Conservation (phyloP, 2,329 filamentous ascomycete species). For the Cladophialophora exuberans region DNA sequence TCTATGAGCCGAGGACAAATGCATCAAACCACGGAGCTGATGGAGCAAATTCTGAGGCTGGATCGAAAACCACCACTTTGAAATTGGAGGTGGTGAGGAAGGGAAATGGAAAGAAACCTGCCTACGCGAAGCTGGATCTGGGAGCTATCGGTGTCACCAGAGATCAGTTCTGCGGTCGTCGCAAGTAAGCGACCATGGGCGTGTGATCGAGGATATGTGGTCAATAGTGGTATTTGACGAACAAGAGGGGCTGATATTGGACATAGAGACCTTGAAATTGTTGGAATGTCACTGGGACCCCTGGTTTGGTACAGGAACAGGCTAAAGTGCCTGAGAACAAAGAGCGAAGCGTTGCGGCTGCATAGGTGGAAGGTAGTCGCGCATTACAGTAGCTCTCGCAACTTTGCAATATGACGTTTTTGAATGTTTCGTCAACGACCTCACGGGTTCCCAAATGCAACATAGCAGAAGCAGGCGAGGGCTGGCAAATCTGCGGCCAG, state of each 20-base stretch:
- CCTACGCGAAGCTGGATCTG: constrained; percentile 23
- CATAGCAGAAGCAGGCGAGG: constrained; percentile 16
- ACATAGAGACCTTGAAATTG: no score
- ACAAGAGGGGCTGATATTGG: no score
- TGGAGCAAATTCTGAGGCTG: background rate
- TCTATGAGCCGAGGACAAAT: background rate
- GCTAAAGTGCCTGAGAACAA: no score
- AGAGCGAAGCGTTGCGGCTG: no score
- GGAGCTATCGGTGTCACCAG: constrained; percentile 20
- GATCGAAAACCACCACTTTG: constrained; percentile 9
- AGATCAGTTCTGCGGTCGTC: constrained; percentile 7
- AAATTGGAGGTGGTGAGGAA: constrained; percentile 14
- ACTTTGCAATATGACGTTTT: background rate
- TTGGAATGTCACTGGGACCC: no score
- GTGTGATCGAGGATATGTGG: no score
- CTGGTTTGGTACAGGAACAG: no score
- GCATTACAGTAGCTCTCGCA: no score
- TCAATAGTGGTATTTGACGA: background rate
- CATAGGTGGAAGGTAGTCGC: no score
- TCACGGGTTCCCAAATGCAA: constrained; percentile 19
- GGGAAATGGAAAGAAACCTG: constrained; percentile 8
- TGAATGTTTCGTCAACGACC: no score
- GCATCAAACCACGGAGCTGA: background rate
- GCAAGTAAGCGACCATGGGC: background rate
- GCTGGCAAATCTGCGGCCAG: constrained; percentile 20